Base-by-base conservation (phyloP, 1,139 yeast genomes). In the Yamadazyma diospyri region DNA sequence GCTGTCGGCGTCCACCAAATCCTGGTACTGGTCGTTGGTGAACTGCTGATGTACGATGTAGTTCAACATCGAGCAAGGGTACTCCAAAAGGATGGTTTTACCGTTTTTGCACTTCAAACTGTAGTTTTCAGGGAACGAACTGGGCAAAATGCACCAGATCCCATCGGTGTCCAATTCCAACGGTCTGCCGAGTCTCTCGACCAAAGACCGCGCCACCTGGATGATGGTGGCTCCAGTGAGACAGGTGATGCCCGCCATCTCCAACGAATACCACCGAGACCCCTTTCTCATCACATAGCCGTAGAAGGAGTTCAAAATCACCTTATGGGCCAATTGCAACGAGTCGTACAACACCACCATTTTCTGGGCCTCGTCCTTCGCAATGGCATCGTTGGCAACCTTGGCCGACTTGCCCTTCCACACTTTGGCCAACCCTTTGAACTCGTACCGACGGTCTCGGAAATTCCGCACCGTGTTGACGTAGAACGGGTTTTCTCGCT, bases 261-360 rank as follows among this genome's bases (percentile, higher is more conserved):
- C 98, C 94, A 94, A 89, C 0, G 98, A 92, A 51, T 89, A 94
- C 99, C 99, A 94, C 41, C 99, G 73, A 0, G 97, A 89, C 22
- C 98, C 99, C 52, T 92, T 94, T 61, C 99, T 76, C 98, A 94
- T 94, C 15, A 92, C 98, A 53, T 94, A 94, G 29, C 99, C 99
- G 50, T 94, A 94, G 54, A 94, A 94, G 0, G 98, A 92, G 53
- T 94, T 94, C 50, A 94, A 70, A 63, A 94, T 94, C 50, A 92
- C 97, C 52, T 94, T 94, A 56, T 94, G 98, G 0, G 98, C 98
- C 44, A 94, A 70, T 61, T 94, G 99, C 43, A 94, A 68, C 1
- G 98, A 92, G 52, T 94, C 98, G 55, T 89, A 92, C 35, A 94
- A 68, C 28, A 94, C 88, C 23, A 88, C 85, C 95, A 88, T 89